Evolutionary conservation across 176 grass and related monocot genomes (phyloP).

Genomic region (Hsuehochloa calcarea): DNA sequence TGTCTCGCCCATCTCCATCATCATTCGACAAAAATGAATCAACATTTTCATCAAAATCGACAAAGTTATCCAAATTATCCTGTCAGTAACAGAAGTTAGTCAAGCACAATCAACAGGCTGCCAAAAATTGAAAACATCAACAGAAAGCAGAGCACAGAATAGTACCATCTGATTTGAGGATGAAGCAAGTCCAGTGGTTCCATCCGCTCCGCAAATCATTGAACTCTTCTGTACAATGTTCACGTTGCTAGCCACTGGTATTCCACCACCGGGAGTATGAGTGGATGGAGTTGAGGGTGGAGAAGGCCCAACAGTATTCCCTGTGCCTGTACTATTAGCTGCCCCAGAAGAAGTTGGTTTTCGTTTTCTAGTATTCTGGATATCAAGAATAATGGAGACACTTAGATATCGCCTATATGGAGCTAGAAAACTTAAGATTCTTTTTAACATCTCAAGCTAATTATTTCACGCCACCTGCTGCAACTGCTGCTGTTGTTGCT

Average conservation of each 20-base stretch:
- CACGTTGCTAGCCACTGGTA: constrained; percentile 57
- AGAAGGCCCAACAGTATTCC: constrained; percentile 78
- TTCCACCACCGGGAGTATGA: constrained; percentile 75
- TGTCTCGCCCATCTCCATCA: constrained; percentile 78
- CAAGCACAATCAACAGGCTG: constrained; percentile 25
- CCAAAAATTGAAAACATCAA: constrained; percentile 26
- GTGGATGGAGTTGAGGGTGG: constrained; percentile 94
- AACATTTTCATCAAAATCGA: constrained; percentile 92
- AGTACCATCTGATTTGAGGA: constrained; percentile 91
- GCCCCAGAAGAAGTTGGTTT: constrained; percentile 90
- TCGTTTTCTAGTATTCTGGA: constrained; percentile 73
- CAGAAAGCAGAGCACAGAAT: constrained; percentile 12
- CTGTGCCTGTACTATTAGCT: constrained; percentile 89
- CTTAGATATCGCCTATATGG: constrained; percentile 9
- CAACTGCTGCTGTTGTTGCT: constrained; percentile 49
- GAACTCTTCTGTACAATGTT: constrained; percentile 64
- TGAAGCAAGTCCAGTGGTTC: constrained; percentile 69
- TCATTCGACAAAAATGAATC: constrained; percentile 95
- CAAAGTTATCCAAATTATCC: constrained; percentile 87
- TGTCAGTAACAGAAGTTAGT: constrained; percentile 45
- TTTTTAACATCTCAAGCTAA: constrained; percentile 2
- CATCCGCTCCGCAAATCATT: constrained; percentile 62
- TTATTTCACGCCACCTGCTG: constrained; percentile 54
- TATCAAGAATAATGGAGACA: constrained; percentile 27
- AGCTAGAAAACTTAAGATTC: constrained; percentile 20